These are phyloP conservation scores for Paecilomyces fulvus DNA, from an alignment of 2,329 filamentous ascomycete species.

Conservation along the genomic window DNA sequence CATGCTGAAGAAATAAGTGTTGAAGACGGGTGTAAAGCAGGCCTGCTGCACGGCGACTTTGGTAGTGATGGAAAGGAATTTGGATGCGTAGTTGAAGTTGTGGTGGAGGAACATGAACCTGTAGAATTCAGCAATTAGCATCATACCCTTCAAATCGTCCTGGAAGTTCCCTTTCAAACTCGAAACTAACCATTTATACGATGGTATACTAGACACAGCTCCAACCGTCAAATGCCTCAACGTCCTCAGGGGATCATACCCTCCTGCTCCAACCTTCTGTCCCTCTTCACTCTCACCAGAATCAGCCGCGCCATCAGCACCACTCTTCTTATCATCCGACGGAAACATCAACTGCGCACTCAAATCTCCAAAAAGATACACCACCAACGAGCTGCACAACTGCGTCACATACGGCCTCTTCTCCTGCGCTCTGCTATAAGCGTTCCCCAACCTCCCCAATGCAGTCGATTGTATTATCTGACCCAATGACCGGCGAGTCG, in stretches of 20 bases:
- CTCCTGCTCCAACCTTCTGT: conserved; percentile 26
- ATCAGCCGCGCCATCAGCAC: conserved; percentile 15
- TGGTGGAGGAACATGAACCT: conserved; percentile 74
- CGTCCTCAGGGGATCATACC: conserved; percentile 62
- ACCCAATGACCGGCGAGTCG: conserved; percentile 16
- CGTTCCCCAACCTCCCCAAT: conserved; percentile 25
- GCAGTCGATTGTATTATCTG: conserved; percentile 22
- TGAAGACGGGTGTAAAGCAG: conserved; percentile 75
- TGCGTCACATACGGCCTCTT: conserved; percentile 72
- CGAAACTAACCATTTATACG: conserved; percentile 64
- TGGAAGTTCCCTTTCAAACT: not conserved
- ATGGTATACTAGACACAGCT: conserved; percentile 62
- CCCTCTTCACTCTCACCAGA: conserved; percentile 17
- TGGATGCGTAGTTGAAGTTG: conserved; percentile 76
- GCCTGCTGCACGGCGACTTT: conserved; percentile 77
- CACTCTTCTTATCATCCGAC: conserved; percentile 12
- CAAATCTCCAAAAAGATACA: conserved; percentile 71
- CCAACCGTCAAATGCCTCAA: conserved; percentile 67
- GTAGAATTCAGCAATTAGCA: not conserved
- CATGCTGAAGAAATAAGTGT: conserved; percentile 72
- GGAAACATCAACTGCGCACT: conserved; percentile 62
- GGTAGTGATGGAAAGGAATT: conserved; percentile 58
- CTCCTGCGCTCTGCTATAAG: conserved; percentile 63
- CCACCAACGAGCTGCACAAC: conserved; percentile 62
- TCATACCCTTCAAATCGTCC: not conserved